Base-by-base conservation (phyloP, 805 yeast species). In the Metschnikowia proteae region DNA sequence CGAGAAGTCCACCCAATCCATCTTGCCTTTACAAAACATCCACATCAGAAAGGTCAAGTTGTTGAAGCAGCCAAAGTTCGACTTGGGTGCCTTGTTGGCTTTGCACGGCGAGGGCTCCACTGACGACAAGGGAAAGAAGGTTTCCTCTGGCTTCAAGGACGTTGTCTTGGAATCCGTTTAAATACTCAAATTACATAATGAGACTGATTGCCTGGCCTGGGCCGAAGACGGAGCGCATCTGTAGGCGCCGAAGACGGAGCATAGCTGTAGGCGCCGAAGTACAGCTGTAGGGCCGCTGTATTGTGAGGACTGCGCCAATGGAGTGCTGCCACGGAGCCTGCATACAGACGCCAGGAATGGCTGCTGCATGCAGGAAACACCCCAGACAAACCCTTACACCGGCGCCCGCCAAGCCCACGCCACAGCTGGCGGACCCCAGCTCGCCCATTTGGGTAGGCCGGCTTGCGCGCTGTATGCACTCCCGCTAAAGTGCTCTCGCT, bases 41-140 rank as follows among this genome's bases (percentile, higher is more conserved):
- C 95, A 90, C 86, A 88, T 92, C 78, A 91, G 97, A 85, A 92
- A 92, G 83, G 97, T 92, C 68, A 92, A 92, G 84, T 84, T 92
- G 75, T 88, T 92, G 79, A 92, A 92, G 82, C 96, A 86, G 80
- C 98, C 98, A 75, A 92, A 91, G 82, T 89, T 91, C 83, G 98
- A 92, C 77, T 86, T 92, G 71, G 97, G 97, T 79, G 79, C 95
- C 71, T 84, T 92, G 73, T 80, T 92, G 75, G 85, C 97, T 70
- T 87, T 92, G 72, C 98, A 92, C 83, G 98, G 98, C 78, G 98
- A 92, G 82, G 83, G 80, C 66, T 79, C 85, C 63, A 73, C 91
- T 61, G 80, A 84, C 73, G 96, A 91, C 75, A 96, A 94, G 78
- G 89, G 96, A 75, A 97, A 97, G 79, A 91, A 92, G 87, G 91